Conservation (phyloP, 2,329 filamentous ascomycete genomes). For the Zasmidium citrigriseum region DNA sequence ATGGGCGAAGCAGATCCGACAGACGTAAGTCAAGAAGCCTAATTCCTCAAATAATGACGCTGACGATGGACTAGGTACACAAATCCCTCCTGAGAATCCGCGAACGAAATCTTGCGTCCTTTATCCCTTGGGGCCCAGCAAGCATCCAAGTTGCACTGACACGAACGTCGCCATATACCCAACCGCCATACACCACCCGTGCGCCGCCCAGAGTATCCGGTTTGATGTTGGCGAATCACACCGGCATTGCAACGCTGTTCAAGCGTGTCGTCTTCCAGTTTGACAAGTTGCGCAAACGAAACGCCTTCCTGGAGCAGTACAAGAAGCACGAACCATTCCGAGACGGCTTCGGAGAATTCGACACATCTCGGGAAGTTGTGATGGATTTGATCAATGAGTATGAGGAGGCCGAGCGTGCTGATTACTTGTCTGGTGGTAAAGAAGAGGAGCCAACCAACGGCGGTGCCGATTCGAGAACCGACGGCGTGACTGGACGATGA, state of each 20-base stretch:
- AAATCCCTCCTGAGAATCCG: slow-evolving; percentile 96
- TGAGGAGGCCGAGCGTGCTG: slow-evolving; percentile 86
- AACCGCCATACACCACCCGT: slow-evolving; percentile 91
- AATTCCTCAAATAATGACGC: background rate
- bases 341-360: slow-evolving; percentile 90
- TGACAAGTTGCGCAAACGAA: slow-evolving; percentile 90
- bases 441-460: slow-evolving; percentile 30
- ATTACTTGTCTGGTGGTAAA: slow-evolving; percentile 71
- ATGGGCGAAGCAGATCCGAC: slow-evolving; percentile 98
- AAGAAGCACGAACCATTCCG: slow-evolving; percentile 94
- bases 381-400: slow-evolving; percentile 91
- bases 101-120: slow-evolving; percentile 88
- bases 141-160: slow-evolving; percentile 97
- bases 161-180: slow-evolving; percentile 93
- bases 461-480: slow-evolving; percentile 38
- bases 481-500: slow-evolving; percentile 46
- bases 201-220: slow-evolving; percentile 86
- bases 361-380: slow-evolving; percentile 90
- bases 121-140: slow-evolving; percentile 97
- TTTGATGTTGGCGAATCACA: slow-evolving; percentile 97
- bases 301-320: slow-evolving; percentile 94
- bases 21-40: slow-evolving; percentile 57
- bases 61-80: slow-evolving; percentile 62
- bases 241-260: slow-evolving; percentile 94
- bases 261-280: slow-evolving; percentile 92